Evolutionary conservation across 371 early-diverging fungal species (phyloP).

Genomic region (Saksenaea oblongispora): DNA sequence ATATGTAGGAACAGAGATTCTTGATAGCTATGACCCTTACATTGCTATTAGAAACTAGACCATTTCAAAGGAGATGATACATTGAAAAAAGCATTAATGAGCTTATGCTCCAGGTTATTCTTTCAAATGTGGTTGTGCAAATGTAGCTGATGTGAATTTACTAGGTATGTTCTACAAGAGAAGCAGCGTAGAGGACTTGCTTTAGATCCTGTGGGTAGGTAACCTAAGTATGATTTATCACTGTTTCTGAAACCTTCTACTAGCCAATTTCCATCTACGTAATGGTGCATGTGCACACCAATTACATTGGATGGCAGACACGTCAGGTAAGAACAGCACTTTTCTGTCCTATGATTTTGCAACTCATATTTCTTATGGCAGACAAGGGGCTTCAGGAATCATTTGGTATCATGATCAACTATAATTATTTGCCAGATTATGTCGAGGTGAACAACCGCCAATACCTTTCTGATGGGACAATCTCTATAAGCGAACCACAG

Average conservation of each 20-base stretch:
- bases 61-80: constrained; percentile 25
- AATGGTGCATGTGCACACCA: constrained; percentile 87
- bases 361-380: constrained; percentile 2
- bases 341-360: neutral
- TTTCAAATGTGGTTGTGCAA: neutral
- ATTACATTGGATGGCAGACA: constrained; percentile 84
- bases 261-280: constrained; percentile 85
- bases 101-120: constrained; percentile 67
- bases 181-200: constrained; percentile 59
- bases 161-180: constrained; percentile 62
- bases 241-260: neutral
- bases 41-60: constrained; percentile 9
- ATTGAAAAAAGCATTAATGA: constrained; percentile 61
- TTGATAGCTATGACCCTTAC: neutral
- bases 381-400: constrained; percentile 76
- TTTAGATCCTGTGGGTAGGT: constrained; percentile 76
- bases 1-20: constrained; percentile 14
- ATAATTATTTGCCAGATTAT: constrained; percentile 60
- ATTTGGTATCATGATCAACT: constrained; percentile 89
- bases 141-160: neutral
- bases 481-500: neutral
- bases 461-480: neutral
- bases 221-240: neutral
- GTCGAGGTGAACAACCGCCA: neutral
- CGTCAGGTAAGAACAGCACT: constrained; percentile 38